Conservation (phyloP, 2,329 filamentous ascomycete genomes). For the Phaeosphaeriaceae sp. region DNA sequence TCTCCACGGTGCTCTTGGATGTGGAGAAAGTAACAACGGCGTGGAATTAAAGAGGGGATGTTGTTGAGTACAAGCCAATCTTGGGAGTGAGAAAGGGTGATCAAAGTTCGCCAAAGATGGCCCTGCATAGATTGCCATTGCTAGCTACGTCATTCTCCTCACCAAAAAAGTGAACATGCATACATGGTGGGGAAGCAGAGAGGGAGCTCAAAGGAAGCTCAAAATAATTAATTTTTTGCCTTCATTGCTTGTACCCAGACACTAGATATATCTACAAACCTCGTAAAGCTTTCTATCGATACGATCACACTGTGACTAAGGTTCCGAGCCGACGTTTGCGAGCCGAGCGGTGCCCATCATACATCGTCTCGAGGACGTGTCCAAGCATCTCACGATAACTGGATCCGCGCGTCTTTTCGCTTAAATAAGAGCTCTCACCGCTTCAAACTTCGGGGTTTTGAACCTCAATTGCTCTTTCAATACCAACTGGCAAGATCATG, state of each 20-base stretch:
- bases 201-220: conserved; percentile 21
- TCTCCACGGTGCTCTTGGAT: conserved; percentile 22
- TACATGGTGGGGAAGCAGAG: conserved; percentile 23
- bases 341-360: conserved; percentile 15
- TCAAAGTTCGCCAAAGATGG: conserved; percentile 27
- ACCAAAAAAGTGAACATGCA: conserved; percentile 9
- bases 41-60: conserved; percentile 30
- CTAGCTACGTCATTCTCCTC: conserved; percentile 32
- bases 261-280: background rate
- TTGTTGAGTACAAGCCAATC: conserved; percentile 9
- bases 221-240: conserved; percentile 4
- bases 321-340: conserved; percentile 12
- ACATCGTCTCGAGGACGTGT: conserved; percentile 1
- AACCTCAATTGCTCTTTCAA: conserved; percentile 11
- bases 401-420: conserved; percentile 9
- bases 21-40: conserved; percentile 25
- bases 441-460: conserved; percentile 1
- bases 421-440: conserved; percentile 8
- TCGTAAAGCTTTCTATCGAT: background rate
- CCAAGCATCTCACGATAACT: conserved; percentile 19
- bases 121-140: conserved; percentile 24
- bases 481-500: conserved; percentile 26
- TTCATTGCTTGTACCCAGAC: background rate
- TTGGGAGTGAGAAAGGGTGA: conserved; percentile 14
- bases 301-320: no score